Conservation (phyloP, 345 rosid species). For the Moringa oleifera region DNA sequence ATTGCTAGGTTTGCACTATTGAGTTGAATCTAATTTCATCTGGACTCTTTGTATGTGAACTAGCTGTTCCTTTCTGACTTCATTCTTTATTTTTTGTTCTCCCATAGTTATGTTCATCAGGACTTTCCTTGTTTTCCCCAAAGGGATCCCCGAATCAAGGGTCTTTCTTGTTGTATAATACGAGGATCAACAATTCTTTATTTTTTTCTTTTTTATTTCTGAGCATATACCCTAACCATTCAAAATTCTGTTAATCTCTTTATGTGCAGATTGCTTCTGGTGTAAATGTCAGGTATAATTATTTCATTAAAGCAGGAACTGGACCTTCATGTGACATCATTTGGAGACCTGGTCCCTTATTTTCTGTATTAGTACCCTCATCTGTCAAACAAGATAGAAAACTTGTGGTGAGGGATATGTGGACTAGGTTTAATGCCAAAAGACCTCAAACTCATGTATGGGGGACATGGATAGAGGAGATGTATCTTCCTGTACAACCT, state of each 20-base stretch:
- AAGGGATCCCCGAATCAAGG: neutral
- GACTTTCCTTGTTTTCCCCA: neutral
- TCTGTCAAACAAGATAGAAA: constrained; percentile 33
- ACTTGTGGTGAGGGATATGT: constrained; percentile 72
- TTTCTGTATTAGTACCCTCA: constrained; percentile 61
- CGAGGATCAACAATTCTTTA: too few species aligned
- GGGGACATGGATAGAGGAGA: constrained; percentile 83
- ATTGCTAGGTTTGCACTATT: too few species aligned
- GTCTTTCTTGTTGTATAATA: too few species aligned
- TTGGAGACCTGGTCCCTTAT: constrained; percentile 89
- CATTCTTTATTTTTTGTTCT: neutral
- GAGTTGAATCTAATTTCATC: too few species aligned
- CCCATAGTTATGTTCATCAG: neutral
- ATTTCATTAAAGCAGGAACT: constrained; percentile 48
- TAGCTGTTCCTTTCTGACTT: too few species aligned
- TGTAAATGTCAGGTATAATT: constrained; percentile 78
- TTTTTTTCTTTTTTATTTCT: too few species aligned
- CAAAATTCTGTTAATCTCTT: constrained; percentile 13
- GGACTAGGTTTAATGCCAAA: constrained; percentile 43
- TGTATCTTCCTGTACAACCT: constrained; percentile 30
- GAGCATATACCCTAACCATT: too few species aligned
- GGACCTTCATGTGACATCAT: constrained; percentile 43
- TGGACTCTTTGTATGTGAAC: too few species aligned
- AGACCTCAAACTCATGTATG: constrained; percentile 40
- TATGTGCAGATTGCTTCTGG: constrained; percentile 57